Conservation (phyloP, 257 asterid genomes). For the Petrea volubilis region DNA sequence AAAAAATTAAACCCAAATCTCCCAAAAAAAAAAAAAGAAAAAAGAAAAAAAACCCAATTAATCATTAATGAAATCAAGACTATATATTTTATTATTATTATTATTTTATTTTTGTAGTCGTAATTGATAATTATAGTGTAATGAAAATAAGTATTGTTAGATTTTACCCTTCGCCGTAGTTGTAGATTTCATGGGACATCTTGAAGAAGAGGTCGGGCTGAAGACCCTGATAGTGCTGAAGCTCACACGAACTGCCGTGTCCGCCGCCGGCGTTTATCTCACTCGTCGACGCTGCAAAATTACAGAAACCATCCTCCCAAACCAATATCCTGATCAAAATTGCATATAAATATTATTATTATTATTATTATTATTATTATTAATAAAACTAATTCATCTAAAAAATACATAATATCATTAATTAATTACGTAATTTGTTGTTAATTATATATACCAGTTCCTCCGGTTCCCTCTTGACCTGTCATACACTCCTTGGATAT, state of each 20-base stretch:
- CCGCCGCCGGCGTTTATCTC: constrained; percentile 63
- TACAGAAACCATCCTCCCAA: constrained; percentile 99
- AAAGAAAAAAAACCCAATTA: not conserved
- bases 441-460: constrained; percentile 60
- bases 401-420: no score
- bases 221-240: constrained; percentile 72
- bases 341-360: no score
- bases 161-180: constrained; percentile 94
- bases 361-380: no score
- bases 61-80: not conserved
- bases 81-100: not conserved
- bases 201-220: constrained; percentile 98
- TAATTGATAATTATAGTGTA: no score
- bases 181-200: constrained; percentile 99
- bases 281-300: constrained; percentile 78
- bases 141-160: no score
- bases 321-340: constrained; percentile 73
- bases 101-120: no score
- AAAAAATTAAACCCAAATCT: no score
- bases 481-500: constrained; percentile 87
- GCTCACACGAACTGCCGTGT: constrained; percentile 37
- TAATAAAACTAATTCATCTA: no score
- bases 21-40: not conserved
- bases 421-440: no score
- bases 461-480: constrained; percentile 96